phyloP scores from a whole-genome alignment of 2,329 filamentous ascomycete species.

The Alternaria ventricosa region DNA sequence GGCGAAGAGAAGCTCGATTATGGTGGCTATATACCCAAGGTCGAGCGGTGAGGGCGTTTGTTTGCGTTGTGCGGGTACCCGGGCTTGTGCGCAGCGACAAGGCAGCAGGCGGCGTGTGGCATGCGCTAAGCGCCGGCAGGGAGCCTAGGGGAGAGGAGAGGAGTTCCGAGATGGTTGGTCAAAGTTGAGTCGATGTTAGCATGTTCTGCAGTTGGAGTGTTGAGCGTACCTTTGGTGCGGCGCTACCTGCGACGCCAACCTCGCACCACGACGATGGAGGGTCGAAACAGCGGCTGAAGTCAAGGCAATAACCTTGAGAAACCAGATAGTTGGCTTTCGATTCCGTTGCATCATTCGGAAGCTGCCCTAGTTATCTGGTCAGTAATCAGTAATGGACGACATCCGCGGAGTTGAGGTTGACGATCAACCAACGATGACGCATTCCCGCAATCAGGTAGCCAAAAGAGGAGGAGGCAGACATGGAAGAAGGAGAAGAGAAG shows the following conservation, averaged over 20 bases:
- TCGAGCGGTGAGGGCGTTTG: neutral
- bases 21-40: neutral
- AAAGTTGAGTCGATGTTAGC: neutral
- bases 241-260: neutral
- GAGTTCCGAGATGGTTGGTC: neutral
- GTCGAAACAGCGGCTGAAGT: neutral
- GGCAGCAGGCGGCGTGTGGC: slow-evolving; percentile 2
- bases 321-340: neutral
- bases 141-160: neutral
- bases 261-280: neutral
- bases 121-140: neutral
- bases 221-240: neutral
- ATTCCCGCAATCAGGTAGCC: neutral
- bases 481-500: neutral
- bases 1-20: neutral
- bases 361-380: neutral
- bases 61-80: neutral
- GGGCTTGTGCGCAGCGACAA: neutral
- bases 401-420: neutral
- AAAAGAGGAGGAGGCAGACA: neutral
- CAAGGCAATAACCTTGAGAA: neutral
- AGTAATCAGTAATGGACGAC: neutral
- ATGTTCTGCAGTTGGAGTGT: neutral
- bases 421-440: neutral
- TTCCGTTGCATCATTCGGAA: neutral